These are phyloP conservation scores for Fusarium multiceps DNA, from an alignment of 2,329 filamentous ascomycete genomes.

Conservation along the genomic window DNA sequence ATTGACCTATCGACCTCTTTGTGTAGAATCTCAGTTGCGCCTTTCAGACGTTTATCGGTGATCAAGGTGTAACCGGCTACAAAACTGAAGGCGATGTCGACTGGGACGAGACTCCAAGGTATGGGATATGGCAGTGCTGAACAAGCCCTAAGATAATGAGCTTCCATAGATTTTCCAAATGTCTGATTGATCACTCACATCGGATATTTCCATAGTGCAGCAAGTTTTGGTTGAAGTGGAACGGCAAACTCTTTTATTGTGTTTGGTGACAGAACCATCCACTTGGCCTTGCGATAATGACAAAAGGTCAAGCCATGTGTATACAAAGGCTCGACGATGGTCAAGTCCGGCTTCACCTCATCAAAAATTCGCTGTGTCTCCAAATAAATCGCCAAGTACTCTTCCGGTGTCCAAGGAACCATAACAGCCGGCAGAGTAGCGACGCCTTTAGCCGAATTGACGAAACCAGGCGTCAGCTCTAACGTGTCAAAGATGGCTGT, in stretches of 20 bases:
- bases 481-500: not conserved
- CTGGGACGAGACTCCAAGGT: not conserved
- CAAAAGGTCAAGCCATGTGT: not conserved
- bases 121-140: not conserved
- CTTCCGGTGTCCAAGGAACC: not conserved
- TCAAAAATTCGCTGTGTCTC: not conserved
- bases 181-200: not conserved
- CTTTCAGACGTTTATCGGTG: not conserved
- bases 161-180: too few relatives aligned
- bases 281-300: not conserved
- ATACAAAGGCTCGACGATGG: not conserved
- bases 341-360: not conserved
- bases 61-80: not conserved
- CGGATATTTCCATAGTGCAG: not conserved
- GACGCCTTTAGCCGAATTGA: not conserved
- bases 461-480: not conserved
- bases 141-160: not conserved
- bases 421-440: not conserved
- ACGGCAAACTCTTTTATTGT: not conserved
- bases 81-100: not conserved
- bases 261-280: not conserved
- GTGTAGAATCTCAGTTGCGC: accelerated
- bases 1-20: not conserved
- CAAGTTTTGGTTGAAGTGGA: not conserved
- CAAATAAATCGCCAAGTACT: not conserved